Evolutionary conservation across 2,329 filamentous ascomycete genomes (phyloP), one percentile per base, ranked within the genome.

Genomic region (Botrytis tulipae): DNA sequence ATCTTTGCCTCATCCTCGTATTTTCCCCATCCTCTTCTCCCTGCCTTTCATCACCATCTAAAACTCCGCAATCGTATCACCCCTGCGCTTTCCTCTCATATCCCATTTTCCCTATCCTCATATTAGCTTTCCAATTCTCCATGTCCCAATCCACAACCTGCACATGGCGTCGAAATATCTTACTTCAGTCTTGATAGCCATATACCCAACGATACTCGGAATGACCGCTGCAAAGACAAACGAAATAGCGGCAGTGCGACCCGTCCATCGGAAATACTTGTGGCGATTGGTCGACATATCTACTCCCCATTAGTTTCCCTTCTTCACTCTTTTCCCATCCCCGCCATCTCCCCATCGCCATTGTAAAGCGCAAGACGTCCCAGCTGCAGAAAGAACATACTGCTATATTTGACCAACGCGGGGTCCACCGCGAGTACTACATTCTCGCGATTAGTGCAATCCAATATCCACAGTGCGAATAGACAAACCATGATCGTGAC

Each of bases 241-340:
- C 7, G 91, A 91, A 80, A 98, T 83, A 85, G 89, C 90, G 44
- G 93, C 94, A 63, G 94, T 97, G 80, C 92, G 88, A 70, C 90
- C 88, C 51, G 92, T 98, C 93, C 94, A 98, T 83, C 94, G 89
- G 89, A 98, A 99, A 89, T 93, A 97, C 85, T 94, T 94, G 89
- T 95, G 92, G 78, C 96, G 92, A 86, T 93, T 94, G 80, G 88
- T 86, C 80, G 88, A 89, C 90, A 98, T 93, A 82, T 92, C 95
- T 54, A 54, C 25, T 40, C 10, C 67, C 29, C 18, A 61, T 73
- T 59, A 73, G 72, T 8, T 1, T 29, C n/a, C 20, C 25, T 4
- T 25, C 12, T 3, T 12, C 25, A 3, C 12, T 9, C 35, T 18
- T 57, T 7, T 20, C 12, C 20, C 46, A 32, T 7, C 40, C 10